Evolutionary conservation across 1,284 basidiomycete species (phyloP).

Genomic region (Sanghuangporus sanghuang): DNA sequence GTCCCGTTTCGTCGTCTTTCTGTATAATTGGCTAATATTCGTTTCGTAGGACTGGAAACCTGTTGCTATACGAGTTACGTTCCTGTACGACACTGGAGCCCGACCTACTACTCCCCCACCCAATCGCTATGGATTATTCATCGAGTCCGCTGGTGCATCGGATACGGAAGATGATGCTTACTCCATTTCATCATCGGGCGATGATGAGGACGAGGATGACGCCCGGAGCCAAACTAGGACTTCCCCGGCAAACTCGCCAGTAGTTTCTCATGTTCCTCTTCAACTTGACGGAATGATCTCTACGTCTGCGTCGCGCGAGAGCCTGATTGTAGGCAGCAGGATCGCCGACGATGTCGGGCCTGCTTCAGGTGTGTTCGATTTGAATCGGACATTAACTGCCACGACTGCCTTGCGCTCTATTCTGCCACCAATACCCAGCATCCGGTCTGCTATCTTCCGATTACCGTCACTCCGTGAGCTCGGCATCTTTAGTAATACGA

Average conservation of each 20-base stretch:
- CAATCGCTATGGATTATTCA: constrained; percentile 13
- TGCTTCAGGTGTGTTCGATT: background rate
- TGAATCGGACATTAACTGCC: background rate
- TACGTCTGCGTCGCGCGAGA: background rate
- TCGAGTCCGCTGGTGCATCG: background rate
- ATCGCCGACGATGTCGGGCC: background rate
- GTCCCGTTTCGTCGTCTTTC: background rate
- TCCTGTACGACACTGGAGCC: background rate
- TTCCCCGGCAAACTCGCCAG: constrained; percentile 5
- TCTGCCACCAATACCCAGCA: background rate
- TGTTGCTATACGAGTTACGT: constrained; percentile 2
- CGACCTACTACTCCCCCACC: background rate
- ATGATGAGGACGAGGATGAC: background rate
- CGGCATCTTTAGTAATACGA: constrained; percentile 5
- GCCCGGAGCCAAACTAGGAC: background rate
- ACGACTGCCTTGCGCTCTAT: background rate
- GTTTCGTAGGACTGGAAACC: constrained; percentile 13
- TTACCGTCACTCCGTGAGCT: constrained; percentile 15
- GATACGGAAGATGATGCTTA: background rate
- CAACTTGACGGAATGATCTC: background rate
- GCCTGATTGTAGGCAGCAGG: background rate
- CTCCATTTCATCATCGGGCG: background rate
- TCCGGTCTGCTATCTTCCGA: constrained; percentile 2
- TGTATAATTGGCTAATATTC: background rate
- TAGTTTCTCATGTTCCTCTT: background rate